Evolutionary conservation across 2,329 filamentous ascomycete species (phyloP).

Genomic region (Aspergillus eucalypticola): DNA sequence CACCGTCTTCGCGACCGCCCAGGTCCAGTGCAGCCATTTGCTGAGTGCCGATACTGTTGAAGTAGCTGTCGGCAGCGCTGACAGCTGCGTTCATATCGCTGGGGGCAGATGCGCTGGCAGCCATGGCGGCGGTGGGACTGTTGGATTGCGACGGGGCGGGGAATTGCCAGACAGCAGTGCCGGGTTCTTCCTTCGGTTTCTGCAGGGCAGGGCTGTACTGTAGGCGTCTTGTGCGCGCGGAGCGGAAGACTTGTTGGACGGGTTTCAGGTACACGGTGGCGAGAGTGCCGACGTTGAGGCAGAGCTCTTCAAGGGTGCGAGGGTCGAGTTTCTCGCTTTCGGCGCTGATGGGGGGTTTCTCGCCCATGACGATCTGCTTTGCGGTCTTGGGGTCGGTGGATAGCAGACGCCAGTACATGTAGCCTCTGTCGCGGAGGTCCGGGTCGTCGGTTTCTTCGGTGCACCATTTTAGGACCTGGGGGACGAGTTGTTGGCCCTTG

Average conservation of each 20-base stretch:
- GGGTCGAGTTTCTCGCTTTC: constrained; percentile 94
- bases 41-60: constrained; percentile 72
- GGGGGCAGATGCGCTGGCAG: constrained; percentile 29
- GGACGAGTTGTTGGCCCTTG: constrained; percentile 89
- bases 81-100: constrained; percentile 69
- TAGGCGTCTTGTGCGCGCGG: constrained; percentile 76
- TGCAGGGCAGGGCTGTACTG: constrained; percentile 85
- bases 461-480: constrained; percentile 95
- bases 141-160: constrained; percentile 38
- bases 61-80: constrained; percentile 85
- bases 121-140: constrained; percentile 27
- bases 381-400: constrained; percentile 88
- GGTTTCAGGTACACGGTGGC: constrained; percentile 98
- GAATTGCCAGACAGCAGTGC: constrained; percentile 32
- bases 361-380: constrained; percentile 90
- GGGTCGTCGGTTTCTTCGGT: constrained; percentile 99
- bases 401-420: constrained; percentile 98
- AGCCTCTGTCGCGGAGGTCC: constrained; percentile 89
- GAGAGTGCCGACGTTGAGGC: constrained; percentile 90
- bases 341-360: constrained; percentile 93
- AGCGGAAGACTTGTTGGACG: constrained; percentile 93
- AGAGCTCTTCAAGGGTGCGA: constrained; percentile 91
- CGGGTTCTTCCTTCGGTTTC: constrained; percentile 56
- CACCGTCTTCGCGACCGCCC: constrained; percentile 64
- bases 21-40: constrained; percentile 73